These are phyloP conservation scores for Yamadazyma mexicana DNA, from an alignment of 1,139 yeast species.

Conservation along the genomic window DNA sequence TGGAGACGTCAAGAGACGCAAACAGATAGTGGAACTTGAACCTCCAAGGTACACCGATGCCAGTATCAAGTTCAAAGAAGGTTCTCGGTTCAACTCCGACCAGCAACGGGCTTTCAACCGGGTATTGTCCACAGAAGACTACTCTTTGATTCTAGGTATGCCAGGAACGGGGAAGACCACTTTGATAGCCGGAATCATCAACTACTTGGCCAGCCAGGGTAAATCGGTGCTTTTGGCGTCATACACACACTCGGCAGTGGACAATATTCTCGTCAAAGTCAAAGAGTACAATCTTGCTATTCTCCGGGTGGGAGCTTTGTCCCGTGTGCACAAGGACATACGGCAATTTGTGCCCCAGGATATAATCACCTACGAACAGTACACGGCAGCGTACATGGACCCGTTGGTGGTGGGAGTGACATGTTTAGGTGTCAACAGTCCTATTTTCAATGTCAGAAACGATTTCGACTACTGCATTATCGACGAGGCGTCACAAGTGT, in stretches of 20 bases:
- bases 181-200: constrained; percentile 74
- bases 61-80: constrained; percentile 20
- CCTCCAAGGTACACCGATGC: constrained; percentile 24
- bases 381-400: constrained; percentile 43
- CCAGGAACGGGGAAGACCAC: constrained; percentile 99
- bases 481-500: constrained; percentile 95
- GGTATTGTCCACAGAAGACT: constrained; percentile 68
- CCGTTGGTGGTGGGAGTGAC: constrained; percentile 87
- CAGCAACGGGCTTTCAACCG: constrained; percentile 68
- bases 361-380: constrained; percentile 46
- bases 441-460: constrained; percentile 53
- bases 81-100: constrained; percentile 49
- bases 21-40: constrained; percentile 60
- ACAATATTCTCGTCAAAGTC: constrained; percentile 78
- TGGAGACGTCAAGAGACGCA: constrained; percentile 56
- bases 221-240: constrained; percentile 78
- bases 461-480: constrained; percentile 89
- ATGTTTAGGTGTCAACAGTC: constrained; percentile 73
- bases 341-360: constrained; percentile 51
- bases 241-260: constrained; percentile 95
- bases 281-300: constrained; percentile 46
- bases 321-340: constrained; percentile 64
- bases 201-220: constrained; percentile 54
- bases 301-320: constrained; percentile 56
- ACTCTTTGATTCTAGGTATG: constrained; percentile 87